These are phyloP conservation scores for Nannizziopsis arthrosporioides DNA, from an alignment of 2,329 filamentous ascomycete species.

Conservation along the genomic window DNA sequence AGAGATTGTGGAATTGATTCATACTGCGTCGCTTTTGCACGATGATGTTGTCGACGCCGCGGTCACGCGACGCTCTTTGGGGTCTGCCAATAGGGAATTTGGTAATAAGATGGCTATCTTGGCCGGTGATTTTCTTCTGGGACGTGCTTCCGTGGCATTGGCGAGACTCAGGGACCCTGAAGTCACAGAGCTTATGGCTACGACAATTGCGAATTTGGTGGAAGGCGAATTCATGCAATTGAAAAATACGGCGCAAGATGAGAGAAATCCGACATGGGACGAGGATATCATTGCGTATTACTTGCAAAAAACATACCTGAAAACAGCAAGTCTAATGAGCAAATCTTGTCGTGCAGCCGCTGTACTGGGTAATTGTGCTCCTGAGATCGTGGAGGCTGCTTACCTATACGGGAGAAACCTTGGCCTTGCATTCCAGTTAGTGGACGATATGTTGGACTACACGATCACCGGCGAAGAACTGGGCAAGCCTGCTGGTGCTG, in stretches of 20 bases:
- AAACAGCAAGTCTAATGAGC: conserved; percentile 88
- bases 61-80: conserved; percentile 65
- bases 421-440: conserved; percentile 88
- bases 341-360: conserved; percentile 90
- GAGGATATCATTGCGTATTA: conserved; percentile 89
- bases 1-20: conserved; percentile 94
- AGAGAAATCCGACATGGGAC: conserved; percentile 70
- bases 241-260: conserved; percentile 86
- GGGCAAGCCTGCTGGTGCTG: conserved; percentile 88
- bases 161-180: conserved; percentile 84
- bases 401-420: conserved; percentile 90
- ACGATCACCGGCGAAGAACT: conserved; percentile 73
- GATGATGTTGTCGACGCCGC: conserved; percentile 98
- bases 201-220: conserved; percentile 92
- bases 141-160: conserved; percentile 82
- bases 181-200: conserved; percentile 86
- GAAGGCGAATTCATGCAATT: conserved; percentile 99
- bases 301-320: conserved; percentile 94
- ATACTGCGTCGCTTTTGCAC: conserved; percentile 90
- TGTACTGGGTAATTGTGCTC: conserved; percentile 65
- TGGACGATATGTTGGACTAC: conserved; percentile 97
- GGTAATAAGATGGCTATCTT: conserved; percentile 99
- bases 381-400: conserved; percentile 73
- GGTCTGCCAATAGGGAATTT: conserved; percentile 87
- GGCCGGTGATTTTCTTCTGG: conserved; percentile 91